Evolutionary conservation across 2,329 filamentous ascomycete species (phyloP).

Genomic region (Scopulariopsis brevicaulis): DNA sequence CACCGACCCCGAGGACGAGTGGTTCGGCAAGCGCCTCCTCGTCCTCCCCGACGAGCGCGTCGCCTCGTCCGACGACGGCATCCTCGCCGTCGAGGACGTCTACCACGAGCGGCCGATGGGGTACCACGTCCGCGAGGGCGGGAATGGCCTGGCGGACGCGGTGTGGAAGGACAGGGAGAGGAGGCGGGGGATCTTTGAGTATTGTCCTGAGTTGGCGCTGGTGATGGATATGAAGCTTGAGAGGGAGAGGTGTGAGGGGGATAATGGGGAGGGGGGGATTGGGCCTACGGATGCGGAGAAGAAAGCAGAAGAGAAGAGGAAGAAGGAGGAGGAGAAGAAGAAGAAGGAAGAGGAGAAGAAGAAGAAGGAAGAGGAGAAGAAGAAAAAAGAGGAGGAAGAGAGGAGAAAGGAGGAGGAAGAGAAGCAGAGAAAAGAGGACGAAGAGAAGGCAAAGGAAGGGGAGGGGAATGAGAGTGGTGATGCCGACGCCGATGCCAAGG

Average conservation of each 20-base stretch:
- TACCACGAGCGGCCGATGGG: conserved; percentile 41
- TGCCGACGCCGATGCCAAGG: conserved; percentile 1
- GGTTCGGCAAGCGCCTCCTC: conserved; percentile 38
- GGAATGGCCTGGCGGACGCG: conserved; percentile 23
- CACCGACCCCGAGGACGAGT: conserved; percentile 40
- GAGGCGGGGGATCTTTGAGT: conserved; percentile 36
- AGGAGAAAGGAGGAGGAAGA: neutral
- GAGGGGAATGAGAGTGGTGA: conserved; percentile 5
- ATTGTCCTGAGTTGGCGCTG: conserved; percentile 44
- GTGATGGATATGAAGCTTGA: conserved; percentile 46
- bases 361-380: conserved; percentile 1
- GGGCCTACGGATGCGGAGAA: conserved; percentile 7
- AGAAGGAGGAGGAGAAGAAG: neutral
- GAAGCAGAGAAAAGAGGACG: neutral
- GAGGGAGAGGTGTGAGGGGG: conserved; percentile 29
- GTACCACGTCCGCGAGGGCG: conserved; percentile 36
- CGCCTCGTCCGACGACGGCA: conserved; percentile 25
- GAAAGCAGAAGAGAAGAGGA: neutral
- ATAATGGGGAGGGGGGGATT: conserved; percentile 17
- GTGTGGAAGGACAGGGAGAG: conserved; percentile 33
- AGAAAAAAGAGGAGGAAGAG: neutral
- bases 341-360: neutral
- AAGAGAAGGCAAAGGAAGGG: neutral
- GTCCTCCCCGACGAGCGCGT: conserved; percentile 35
- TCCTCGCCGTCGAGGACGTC: conserved; percentile 36